These are phyloP conservation scores for Striga hermonthica DNA, from an alignment of 305 asterid genomes.

Conservation along the genomic window DNA sequence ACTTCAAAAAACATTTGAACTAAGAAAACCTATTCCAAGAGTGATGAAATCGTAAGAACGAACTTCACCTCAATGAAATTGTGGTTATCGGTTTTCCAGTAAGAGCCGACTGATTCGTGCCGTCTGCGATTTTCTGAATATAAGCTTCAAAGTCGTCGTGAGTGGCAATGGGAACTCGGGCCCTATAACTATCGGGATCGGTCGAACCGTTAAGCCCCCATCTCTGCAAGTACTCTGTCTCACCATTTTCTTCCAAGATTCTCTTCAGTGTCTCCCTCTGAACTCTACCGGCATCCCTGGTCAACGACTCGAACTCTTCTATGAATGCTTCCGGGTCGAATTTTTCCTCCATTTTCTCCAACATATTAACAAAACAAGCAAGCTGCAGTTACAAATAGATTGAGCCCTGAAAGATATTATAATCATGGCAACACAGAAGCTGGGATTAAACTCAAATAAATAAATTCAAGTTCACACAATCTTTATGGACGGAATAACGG, in stretches of 20 bases:
- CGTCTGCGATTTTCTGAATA: constrained; percentile 68
- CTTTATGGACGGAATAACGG: constrained; percentile 13
- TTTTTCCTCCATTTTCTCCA: constrained; percentile 57
- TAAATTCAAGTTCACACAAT: background rate
- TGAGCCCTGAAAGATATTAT: background rate
- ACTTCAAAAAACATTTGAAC: background rate
- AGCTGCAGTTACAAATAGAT: background rate
- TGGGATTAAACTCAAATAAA: background rate
- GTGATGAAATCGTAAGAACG: background rate
- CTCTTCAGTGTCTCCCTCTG: constrained; percentile 66
- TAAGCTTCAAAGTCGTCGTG: constrained; percentile 80
- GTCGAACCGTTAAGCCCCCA: constrained; percentile 74
- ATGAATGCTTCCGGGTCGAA: constrained; percentile 60
- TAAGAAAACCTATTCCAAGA: no score
- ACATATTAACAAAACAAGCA: constrained; percentile 41
- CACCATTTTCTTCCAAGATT: constrained; percentile 75
- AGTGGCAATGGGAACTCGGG: constrained; percentile 62
- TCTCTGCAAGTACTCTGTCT: constrained; percentile 59
- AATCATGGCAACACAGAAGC: constrained; percentile 9
- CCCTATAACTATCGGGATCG: constrained; percentile 57
- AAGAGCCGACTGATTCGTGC: constrained; percentile 51
- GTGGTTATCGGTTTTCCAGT: constrained; percentile 73
- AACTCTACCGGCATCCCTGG: constrained; percentile 61
- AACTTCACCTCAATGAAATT: constrained; percentile 71
- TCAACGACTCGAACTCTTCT: constrained; percentile 65